Evolutionary conservation across 768 basidiomycete species (phyloP).

Genomic region (Lactifluus echinatus): DNA sequence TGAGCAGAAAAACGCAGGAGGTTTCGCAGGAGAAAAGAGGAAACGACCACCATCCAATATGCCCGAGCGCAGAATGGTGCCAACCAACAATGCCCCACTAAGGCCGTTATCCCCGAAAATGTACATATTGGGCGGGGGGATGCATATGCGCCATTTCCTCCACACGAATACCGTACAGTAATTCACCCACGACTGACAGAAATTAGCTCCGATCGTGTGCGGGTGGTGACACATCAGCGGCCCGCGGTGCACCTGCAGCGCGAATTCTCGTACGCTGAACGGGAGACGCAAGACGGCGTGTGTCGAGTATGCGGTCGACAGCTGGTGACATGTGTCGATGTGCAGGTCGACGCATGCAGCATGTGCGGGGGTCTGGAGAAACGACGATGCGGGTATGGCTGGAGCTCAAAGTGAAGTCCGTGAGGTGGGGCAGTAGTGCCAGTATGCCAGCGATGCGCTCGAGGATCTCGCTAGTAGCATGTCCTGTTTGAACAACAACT

Average conservation of each 20-base stretch:
- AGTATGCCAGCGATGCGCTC: neutral
- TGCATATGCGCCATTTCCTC: too few relatives aligned
- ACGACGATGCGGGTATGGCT: slow-evolving; percentile 1
- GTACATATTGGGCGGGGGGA: neutral
- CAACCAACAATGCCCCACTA: too few relatives aligned
- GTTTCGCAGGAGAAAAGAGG: too few relatives aligned
- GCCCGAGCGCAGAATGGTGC: too few relatives aligned
- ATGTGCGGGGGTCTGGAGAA: neutral
- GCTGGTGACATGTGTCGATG: neutral
- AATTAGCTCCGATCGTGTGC: neutral
- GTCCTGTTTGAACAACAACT: neutral
- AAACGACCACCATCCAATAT: too few relatives aligned
- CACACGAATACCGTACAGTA: too few relatives aligned
- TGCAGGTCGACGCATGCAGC: neutral
- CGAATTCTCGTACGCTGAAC: slow-evolving; percentile 1
- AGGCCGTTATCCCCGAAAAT: too few relatives aligned
- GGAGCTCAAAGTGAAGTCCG: slow-evolving; percentile 8
- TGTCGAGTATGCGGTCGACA: neutral
- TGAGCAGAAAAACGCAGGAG: too few relatives aligned
- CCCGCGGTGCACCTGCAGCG: slow-evolving; percentile 3
- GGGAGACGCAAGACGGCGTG: neutral
- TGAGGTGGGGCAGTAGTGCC: neutral
- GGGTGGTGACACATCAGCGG: neutral
- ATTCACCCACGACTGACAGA: too few relatives aligned
- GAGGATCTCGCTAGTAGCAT: neutral